Conservation (phyloP, 2,329 filamentous ascomycete genomes). For the Diplodia scrobiculata region DNA sequence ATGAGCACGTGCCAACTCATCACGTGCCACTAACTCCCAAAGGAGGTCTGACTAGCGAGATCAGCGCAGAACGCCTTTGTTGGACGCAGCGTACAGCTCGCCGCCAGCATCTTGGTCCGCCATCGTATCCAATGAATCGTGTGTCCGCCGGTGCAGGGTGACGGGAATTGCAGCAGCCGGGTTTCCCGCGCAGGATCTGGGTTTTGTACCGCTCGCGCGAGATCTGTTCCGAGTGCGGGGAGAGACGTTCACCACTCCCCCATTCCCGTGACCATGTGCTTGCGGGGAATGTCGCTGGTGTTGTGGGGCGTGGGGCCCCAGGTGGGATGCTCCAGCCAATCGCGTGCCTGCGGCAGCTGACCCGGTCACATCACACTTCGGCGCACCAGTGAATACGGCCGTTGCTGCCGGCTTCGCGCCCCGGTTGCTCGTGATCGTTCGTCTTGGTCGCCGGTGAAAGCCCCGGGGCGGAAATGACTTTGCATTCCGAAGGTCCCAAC, state of each 20-base stretch:
- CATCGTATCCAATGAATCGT: too few relatives aligned
- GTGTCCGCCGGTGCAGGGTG: too few relatives aligned
- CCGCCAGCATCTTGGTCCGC: too few relatives aligned
- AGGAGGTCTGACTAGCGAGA: too few relatives aligned
- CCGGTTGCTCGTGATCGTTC: background rate
- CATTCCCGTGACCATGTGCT: background rate
- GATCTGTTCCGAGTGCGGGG: background rate
- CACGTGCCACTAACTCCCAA: too few relatives aligned
- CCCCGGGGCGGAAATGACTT: background rate
- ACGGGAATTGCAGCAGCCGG: too few relatives aligned
- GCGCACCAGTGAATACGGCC: background rate
- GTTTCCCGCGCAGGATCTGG: background rate
- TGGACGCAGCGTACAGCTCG: too few relatives aligned
- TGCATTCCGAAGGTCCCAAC: too few relatives aligned
- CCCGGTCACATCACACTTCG: background rate
- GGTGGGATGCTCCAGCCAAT: background rate
- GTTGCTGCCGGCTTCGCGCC: background rate
- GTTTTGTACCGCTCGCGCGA: background rate
- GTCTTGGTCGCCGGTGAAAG: background rate
- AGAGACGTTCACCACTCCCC: background rate
- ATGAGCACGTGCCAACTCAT: too few relatives aligned
- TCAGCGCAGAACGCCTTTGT: background rate
- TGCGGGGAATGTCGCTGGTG: background rate
- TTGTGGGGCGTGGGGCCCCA: background rate
- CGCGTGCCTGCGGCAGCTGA: background rate